Base-by-base conservation (phyloP, 148 eudicot genomes). In the Cornus florida region DNA sequence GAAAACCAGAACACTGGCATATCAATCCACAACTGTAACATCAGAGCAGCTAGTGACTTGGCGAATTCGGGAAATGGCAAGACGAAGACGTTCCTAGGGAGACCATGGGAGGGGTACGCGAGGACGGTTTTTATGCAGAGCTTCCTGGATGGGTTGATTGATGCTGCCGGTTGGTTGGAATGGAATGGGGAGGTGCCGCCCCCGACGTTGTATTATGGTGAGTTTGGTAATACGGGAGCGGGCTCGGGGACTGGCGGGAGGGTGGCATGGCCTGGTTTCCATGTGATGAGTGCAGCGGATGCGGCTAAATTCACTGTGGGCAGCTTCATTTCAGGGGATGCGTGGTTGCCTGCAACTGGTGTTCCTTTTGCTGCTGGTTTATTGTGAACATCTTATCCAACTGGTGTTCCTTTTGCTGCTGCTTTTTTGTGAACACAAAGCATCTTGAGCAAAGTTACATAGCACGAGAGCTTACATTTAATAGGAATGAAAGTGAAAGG, bases 21-120 rank as follows among this genome's bases (percentile, higher is more conserved):
- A 1, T 83, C 86, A 0, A 69, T 86, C 38, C 84, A 81, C 14
- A 79, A 76, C 43, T 81, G 83, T 33, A 69, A 20, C 4, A 74
- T 86, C 5, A 46, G 6, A 17, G 82, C 85, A 0, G 48, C 83
- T 0, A 14, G 74, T 6, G 85, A 82, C 76, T 39, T 84, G 38
- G 70, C 35, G 3, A 23, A 17, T 35, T 66, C 75, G 5, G 80
- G 74, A 46, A 39, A 31, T 24, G 71, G 38, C 62, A 46, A 72
- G 16, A 79, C 80, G 3, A 16, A 76, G 4, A 83, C 83, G 0
- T 83, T 75, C 64, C 41, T 87, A 23, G 87, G 89, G 19, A 56
- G 89, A 78, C 89, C 87, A 1, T 87, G 89, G 89, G 77, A 82
- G 62, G 31, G 66, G 11, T 87, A 77, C 67, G 79, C 85, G 1